Percentiles rank a stretch among this genome's conserved stretches.
These are phyloP conservation scores for Bipolaris sorokiniana DNA, from an alignment of 2,329 filamentous ascomycete species.

Conservation along the genomic window DNA sequence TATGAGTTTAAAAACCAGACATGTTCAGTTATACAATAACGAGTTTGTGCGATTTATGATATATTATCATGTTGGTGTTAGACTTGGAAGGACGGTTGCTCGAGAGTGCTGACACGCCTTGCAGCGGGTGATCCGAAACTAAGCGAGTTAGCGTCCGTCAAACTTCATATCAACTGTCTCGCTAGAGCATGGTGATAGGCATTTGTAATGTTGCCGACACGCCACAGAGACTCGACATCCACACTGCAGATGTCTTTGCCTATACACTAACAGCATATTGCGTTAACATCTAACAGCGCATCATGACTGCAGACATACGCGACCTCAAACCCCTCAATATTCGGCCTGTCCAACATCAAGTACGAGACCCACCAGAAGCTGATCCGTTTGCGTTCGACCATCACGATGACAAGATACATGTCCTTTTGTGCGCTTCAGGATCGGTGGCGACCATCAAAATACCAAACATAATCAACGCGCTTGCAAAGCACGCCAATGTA, in stretches of 20 bases:
- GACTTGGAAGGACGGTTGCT: not conserved
- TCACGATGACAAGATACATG: conserved; percentile 55
- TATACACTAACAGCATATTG: conserved; percentile 1
- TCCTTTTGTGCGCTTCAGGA: conserved; percentile 70
- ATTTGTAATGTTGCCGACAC: conserved; percentile 19
- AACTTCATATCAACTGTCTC: conserved; percentile 14
- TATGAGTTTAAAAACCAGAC: not conserved
- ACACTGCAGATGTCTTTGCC: conserved; percentile 18
- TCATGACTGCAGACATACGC: conserved; percentile 33
- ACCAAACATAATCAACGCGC: conserved; percentile 57
- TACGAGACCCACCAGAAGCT: conserved; percentile 19
- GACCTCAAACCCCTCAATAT: conserved; percentile 39
- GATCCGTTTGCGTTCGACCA: conserved; percentile 36
- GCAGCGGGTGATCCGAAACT: not conserved
- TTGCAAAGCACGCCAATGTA: conserved; percentile 62
- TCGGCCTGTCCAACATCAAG: conserved; percentile 34
- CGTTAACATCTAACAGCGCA: conserved; percentile 12
- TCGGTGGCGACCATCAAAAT: conserved; percentile 89
- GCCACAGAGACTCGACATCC: not conserved
- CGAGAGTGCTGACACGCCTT: not conserved
- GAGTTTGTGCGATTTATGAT: not conserved
- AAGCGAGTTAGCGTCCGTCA: conserved; percentile 14
- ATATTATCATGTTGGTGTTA: not conserved
- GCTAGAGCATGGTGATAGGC: not conserved
- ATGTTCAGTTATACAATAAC: no score